Base-by-base conservation (phyloP, 495 filamentous ascomycete species). In the Tetracladium setigerum region DNA sequence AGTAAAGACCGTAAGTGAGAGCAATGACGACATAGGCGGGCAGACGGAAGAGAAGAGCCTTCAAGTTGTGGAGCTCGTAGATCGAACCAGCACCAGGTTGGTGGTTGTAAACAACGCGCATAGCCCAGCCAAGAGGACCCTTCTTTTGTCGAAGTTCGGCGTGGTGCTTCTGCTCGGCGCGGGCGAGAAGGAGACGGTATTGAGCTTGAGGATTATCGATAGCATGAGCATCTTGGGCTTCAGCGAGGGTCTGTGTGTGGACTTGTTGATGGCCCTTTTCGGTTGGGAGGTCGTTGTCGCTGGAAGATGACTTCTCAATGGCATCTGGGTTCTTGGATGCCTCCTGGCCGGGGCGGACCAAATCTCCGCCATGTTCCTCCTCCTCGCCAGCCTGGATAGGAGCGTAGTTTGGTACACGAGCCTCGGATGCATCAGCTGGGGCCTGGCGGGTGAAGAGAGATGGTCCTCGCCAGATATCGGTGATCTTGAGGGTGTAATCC, bases 81-180 rank as follows among this genome's bases (percentile, higher is more conserved):
- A 85, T 71, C 55, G 77, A 67, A 34, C 82, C 82, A 17, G 79
- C 53, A 15, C 82, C 82, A 66, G 83, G 75, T 30, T 76, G 81
- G 65, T 84, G 81, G 57, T 83, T 73, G 48, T 67, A 81, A 18
- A 85, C 78, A 22, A 70, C 76, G 54, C 82, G 82, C 79, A 85
- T 81, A 34, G 75, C 83, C 82, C 82, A 86, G 53, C 80, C 82
- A 18, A 86, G 67, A 12, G 81, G 80, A 16, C 82, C 81, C 6
- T 69, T 67, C 30, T 65, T 68, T 57, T 77, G 67, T 14, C 69
- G 54, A 34, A 85, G 75, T 50, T 73, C 74, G 37, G 67, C 73
- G 50, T 75, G 68, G 39, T 78, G 67, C 24, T 62, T 69, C 11
- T 60, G 60, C 19, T 79, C 63, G 17, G 68, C 74, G 37, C 73